Conservation (phyloP, 2,329 filamentous ascomycete genomes). For the Aspergillus hortae region DNA sequence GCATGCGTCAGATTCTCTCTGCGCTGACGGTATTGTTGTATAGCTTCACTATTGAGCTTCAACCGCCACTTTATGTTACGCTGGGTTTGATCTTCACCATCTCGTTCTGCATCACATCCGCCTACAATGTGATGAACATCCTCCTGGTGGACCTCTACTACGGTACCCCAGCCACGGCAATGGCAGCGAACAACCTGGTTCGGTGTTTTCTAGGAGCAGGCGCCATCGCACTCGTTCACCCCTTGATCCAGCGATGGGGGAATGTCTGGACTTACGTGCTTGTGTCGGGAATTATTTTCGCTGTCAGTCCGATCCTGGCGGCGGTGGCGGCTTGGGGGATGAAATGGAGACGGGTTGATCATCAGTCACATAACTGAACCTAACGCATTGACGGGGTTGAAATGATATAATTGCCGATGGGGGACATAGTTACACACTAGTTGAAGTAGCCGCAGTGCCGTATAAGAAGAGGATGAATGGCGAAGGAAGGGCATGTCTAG, state of each 20-base stretch:
- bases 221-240: constrained; percentile 41
- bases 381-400: not conserved
- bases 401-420: not conserved
- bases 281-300: not conserved
- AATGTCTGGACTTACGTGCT: not conserved
- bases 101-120: constrained; percentile 34
- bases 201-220: constrained; percentile 45
- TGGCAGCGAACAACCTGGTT: constrained; percentile 44
- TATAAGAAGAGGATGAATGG: not conserved
- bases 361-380: not conserved
- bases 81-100: constrained; percentile 39
- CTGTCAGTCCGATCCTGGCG: not conserved
- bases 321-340: not conserved
- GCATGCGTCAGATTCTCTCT: constrained; percentile 1
- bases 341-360: not conserved
- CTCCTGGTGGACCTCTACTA: constrained; percentile 47
- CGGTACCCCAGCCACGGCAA: constrained; percentile 38
- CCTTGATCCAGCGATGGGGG: constrained; percentile 9
- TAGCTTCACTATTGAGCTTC: constrained; percentile 39
- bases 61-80: constrained; percentile 31
- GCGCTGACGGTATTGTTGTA: constrained; percentile 33
- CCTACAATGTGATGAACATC: constrained; percentile 45
- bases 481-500: not conserved
- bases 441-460: not conserved
- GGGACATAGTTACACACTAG: not conserved